phyloP scores from a whole-genome alignment of 768 basidiomycete genomes.

The Termitomyces sp. region DNA sequence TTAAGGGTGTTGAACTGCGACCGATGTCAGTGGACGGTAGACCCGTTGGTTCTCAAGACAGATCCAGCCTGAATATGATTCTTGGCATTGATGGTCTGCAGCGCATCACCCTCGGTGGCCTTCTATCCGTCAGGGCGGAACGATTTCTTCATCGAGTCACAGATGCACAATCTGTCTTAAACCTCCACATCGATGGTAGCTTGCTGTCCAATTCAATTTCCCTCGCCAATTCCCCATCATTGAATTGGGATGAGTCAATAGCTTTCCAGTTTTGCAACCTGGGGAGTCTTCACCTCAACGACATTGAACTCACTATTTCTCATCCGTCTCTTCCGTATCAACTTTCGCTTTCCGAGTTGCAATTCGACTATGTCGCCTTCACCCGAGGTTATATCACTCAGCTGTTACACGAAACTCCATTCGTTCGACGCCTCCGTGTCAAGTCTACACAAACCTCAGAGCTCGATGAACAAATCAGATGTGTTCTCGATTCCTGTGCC shows the following conservation, averaged over 20 bases:
- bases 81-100: conserved; percentile 37
- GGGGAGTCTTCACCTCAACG: conserved; percentile 34
- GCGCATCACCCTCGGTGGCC: conserved; percentile 42
- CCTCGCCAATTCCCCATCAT: conserved; percentile 26
- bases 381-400: conserved; percentile 35
- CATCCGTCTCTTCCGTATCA: conserved; percentile 27
- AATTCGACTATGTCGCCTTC: conserved; percentile 40
- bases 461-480: conserved; percentile 34
- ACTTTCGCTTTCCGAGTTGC: conserved; percentile 31
- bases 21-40: conserved; percentile 21
- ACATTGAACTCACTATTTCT: conserved; percentile 39
- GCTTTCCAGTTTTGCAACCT: conserved; percentile 40
- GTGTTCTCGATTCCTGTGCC: conserved; percentile 34
- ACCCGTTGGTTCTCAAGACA: conserved; percentile 21
- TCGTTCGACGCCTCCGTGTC: conserved; percentile 33
- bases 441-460: conserved; percentile 25
- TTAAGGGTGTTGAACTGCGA: conserved; percentile 37
- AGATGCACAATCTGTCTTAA: conserved; percentile 34
- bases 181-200: conserved; percentile 45
- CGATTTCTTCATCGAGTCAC: conserved; percentile 39
- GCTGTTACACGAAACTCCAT: conserved; percentile 30
- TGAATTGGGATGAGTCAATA: conserved; percentile 53
- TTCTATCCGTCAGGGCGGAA: conserved; percentile 41
- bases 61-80: conserved; percentile 34
- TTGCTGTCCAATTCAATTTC: conserved; percentile 21